Conservation (phyloP, 805 yeast genomes). For the Novakomyces olei region DNA sequence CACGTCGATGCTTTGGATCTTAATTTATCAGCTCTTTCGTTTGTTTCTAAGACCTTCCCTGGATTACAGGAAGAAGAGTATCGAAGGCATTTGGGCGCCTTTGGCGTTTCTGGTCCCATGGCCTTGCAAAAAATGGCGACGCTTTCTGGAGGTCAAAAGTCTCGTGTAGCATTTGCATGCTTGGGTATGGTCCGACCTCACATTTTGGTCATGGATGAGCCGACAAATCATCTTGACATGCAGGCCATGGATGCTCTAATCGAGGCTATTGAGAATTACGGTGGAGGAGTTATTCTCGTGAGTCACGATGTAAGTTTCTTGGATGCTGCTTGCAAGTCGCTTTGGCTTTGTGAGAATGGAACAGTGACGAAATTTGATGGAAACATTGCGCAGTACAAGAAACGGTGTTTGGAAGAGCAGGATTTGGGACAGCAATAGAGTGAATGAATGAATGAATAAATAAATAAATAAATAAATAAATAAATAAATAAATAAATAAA, state of each 20-base stretch:
- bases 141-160: conserved; percentile 93
- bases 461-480: no score
- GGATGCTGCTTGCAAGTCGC: conserved; percentile 70
- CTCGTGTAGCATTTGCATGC: conserved; percentile 95
- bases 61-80: conserved; percentile 93
- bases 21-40: conserved; percentile 61
- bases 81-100: conserved; percentile 86
- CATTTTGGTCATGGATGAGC: conserved; percentile 82
- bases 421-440: no score
- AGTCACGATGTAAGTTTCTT: conserved; percentile 92
- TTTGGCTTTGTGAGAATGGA: conserved; percentile 86
- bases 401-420: conserved; percentile 45
- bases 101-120: conserved; percentile 86
- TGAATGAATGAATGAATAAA: no score
- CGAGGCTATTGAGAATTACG: conserved; percentile 65
- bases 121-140: conserved; percentile 78
- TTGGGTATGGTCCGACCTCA: conserved; percentile 79
- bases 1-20: conserved; percentile 96
- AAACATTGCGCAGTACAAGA: conserved; percentile 68
- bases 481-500: no score
- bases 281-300: conserved; percentile 94
- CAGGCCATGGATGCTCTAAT: conserved; percentile 91
- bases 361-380: conserved; percentile 61
- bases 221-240: conserved; percentile 95
- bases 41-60: conserved; percentile 79